Base-by-base conservation (phyloP, 495 filamentous ascomycete genomes). In the Entonaema liquescens region DNA sequence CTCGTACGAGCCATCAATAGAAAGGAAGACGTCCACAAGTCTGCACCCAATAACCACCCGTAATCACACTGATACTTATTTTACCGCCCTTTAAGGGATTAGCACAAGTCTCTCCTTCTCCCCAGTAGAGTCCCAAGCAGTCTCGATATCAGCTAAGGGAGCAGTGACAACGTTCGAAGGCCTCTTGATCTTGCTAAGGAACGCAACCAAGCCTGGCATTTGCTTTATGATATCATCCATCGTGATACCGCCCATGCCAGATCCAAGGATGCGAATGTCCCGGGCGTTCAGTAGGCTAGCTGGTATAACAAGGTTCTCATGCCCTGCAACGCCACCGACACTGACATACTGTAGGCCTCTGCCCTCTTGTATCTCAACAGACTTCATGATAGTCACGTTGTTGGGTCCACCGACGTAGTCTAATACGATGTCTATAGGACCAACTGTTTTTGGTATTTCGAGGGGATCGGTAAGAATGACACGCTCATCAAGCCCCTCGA, bases 401-500 rank as follows among this genome's bases (percentile, higher is more conserved):
- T 4, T 36, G 9, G 42, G 57, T 2, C 66, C 66, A 13, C 66
- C 59, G 11, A 69, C 59, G 38, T 31, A 69, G 38, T 69, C 66
- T 9, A 69, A 36, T 13, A 69, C 59, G 26, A 69, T 59, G 38
- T 69, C 49, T 8, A 69, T 21, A 8, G 66, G 66, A n/a, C 66
- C 66, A 9, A 69, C 36, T 26, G 79, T 80, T 52, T 78, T 65
- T 42, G 65, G 65, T 26, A 61, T 2, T n/a, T 68, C 67, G 4
- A 75, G 42, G 8, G 73, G 62, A 26, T 79, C 73, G 17, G 36
- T 66, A 3, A 82, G 68, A 59, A 74, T 61, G 33, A 84, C 71
- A 4, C 42, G 58, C 15, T 64, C 75, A 50, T 82, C 78, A 1
- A 82, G 70, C 26, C 67, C 68, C 19, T 73, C 74, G 29, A 83